Evolutionary conservation across 2,329 filamentous ascomycete genomes (phyloP).

Genomic region (Simplicillium sp.): DNA sequence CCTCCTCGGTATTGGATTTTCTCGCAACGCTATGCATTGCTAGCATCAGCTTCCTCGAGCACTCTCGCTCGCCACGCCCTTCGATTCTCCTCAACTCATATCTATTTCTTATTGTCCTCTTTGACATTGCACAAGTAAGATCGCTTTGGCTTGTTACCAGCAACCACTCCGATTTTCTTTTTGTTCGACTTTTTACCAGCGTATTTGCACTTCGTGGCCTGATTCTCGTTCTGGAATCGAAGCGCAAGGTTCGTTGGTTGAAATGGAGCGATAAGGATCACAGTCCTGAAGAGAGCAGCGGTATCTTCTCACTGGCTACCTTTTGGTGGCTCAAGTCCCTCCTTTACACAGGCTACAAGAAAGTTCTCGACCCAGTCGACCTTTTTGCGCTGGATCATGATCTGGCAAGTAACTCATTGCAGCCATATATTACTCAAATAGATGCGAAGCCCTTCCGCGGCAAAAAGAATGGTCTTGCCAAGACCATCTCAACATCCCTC

Average conservation of each 20-base stretch:
- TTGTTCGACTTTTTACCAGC: slow-evolving; percentile 20
- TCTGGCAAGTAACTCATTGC: slow-evolving; percentile 8
- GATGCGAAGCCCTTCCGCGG: background rate
- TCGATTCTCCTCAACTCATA: slow-evolving; percentile 29
- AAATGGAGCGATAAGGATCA: slow-evolving; percentile 22
- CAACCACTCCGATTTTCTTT: slow-evolving; percentile 7
- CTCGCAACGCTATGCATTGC: slow-evolving; percentile 12
- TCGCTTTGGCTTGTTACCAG: slow-evolving; percentile 24
- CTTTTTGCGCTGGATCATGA: slow-evolving; percentile 22
- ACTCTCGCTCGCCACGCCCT: slow-evolving; percentile 17
- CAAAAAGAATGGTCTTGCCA: slow-evolving; percentile 12
- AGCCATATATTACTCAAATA: slow-evolving; percentile 4
- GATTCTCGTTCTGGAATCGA: slow-evolving; percentile 25
- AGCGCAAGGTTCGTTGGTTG: slow-evolving; percentile 22
- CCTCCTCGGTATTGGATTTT: background rate
- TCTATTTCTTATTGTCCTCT: slow-evolving; percentile 26
- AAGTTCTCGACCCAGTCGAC: slow-evolving; percentile 20
- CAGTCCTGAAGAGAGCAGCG: slow-evolving; percentile 25
- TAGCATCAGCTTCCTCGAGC: slow-evolving; percentile 19
- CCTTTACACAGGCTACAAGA: slow-evolving; percentile 23
- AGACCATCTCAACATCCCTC: slow-evolving; percentile 13
- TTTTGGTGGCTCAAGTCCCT: slow-evolving; percentile 27
- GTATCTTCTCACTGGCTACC: slow-evolving; percentile 19
- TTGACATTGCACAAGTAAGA: slow-evolving; percentile 28
- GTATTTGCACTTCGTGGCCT: slow-evolving; percentile 19